Base-by-base conservation (phyloP, 352 stramenopile genomes). In the Pythium utonaiense region DNA sequence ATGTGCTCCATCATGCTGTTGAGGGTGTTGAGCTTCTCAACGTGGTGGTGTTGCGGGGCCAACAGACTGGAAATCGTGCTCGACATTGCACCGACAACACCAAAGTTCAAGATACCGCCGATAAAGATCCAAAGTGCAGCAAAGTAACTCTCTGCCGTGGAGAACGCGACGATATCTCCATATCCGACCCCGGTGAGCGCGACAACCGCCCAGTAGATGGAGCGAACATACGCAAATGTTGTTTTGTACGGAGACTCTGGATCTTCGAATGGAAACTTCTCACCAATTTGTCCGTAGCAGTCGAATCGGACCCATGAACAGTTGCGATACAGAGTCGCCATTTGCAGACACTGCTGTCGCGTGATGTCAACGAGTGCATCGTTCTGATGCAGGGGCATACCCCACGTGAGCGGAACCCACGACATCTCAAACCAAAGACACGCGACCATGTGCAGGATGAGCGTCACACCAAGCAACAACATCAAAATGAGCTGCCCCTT, bases 351-450 rank as follows among this genome's bases (percentile, higher is more conserved):
- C 1, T 77, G 60, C 0, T 70, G 28, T 17, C 71, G 59, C 2
- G 68, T 70, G 9, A 74, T 44, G 25, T 54, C 50, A 21, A n/a
- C 30, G 1, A 80, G 5, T 9, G 57, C 25, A 21, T 60, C n/a
- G 64, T 50, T 21, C 25, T 31, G 13, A 2, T 25, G 51, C 51
- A 60, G 12, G 13, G 49, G 25, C 5, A 44, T 22, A 0, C 60
- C 38, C 48, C 33, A 65, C 6, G 65, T 61, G 5, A 74, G 66
- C 13, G 74, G 60, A 40, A 76, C 56, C 72, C 74, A 78, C 21
- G 74, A 74, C 77, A 88, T 86, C 57, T 84, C 74, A 44, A 91
- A 91, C 82, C 82, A 91, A 0, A 83, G 33, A 31, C 82, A 91
- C 0, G 73, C 80, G 10, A 80, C 67, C n/a, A 89, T 62, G 45